A percentile compares a stretch with the other conserved stretches of the same genome.
Conservation (phyloP, 345 rosid species). For the Isatis tinctoria region DNA sequence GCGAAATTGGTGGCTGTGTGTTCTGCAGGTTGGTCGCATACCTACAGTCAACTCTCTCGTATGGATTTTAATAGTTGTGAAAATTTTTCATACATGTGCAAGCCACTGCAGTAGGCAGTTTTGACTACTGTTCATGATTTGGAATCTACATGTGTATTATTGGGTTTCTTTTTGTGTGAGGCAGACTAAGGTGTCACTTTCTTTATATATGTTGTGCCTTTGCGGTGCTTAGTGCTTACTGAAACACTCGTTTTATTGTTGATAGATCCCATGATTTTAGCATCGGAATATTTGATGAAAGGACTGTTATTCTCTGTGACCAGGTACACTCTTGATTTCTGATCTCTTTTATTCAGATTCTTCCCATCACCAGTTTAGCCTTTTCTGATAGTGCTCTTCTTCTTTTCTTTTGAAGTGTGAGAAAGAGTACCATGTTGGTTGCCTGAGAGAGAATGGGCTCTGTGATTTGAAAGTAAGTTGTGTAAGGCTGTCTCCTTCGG, state of each 20-base stretch:
- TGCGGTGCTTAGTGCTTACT: background rate
- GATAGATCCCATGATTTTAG: slow-evolving; percentile 79
- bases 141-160: background rate
- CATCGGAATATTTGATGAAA: slow-evolving; percentile 60
- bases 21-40: slow-evolving; percentile 72
- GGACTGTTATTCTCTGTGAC: slow-evolving; percentile 90
- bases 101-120: background rate
- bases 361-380: background rate
- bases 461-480: slow-evolving; percentile 85
- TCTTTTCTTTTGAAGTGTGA: slow-evolving; percentile 61
- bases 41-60: background rate
- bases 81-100: background rate
- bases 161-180: background rate
- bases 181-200: background rate
- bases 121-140: background rate
- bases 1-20: slow-evolving; percentile 88
- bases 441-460: slow-evolving; percentile 64
- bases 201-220: background rate
- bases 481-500: background rate
- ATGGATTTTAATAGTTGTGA: background rate
- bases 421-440: slow-evolving; percentile 94
- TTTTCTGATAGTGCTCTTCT: slow-evolving; percentile 22
- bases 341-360: background rate
- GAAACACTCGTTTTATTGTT: slow-evolving; percentile 1
- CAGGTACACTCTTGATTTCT: slow-evolving; percentile 56